Evolutionary conservation across 129 eudicot species (phyloP).

Genomic region (Chrysanthemum seticuspe): DNA sequence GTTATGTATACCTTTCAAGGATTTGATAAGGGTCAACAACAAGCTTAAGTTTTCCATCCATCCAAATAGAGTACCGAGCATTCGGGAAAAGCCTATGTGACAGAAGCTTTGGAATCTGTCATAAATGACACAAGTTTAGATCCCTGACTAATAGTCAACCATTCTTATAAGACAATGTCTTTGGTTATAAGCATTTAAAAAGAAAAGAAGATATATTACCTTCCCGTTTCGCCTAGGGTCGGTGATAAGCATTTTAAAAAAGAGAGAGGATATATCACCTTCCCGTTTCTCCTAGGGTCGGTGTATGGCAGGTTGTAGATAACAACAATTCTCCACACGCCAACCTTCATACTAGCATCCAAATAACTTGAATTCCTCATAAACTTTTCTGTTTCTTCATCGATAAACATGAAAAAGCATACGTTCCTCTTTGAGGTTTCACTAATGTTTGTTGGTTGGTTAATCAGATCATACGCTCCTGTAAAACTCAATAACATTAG

Average conservation of each 20-base stretch:
- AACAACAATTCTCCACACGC: conserved; percentile 67
- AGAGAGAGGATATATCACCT: conserved; percentile 38
- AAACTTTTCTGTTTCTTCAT: conserved; percentile 65
- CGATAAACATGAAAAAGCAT: conserved; percentile 78
- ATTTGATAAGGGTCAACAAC: conserved; percentile 84
- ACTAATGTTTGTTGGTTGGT: conserved; percentile 64
- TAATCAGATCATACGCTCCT: conserved; percentile 76
- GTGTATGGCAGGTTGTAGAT: conserved; percentile 68
- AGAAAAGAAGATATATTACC: no score
- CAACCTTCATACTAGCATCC: conserved; percentile 53
- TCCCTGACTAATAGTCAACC: no score
- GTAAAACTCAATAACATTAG: conserved; percentile 18
- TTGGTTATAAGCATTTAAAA: no score
- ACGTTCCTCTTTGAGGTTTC: conserved; percentile 57
- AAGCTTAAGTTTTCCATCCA: conserved; percentile 83
- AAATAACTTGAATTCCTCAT: conserved; percentile 50
- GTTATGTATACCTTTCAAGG: conserved; percentile 59
- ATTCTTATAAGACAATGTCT: no score
- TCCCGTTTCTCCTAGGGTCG: conserved; percentile 80
- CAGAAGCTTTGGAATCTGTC: conserved; percentile 75
- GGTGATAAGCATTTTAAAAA: no score
- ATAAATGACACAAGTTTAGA: neutral
- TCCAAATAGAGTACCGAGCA: conserved; percentile 76
- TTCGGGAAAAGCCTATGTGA: conserved; percentile 78
- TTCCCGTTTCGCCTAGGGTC: no score